Evolutionary conservation across 2,329 filamentous ascomycete species (phyloP), one percentile per base, ranked within the genome.

Genomic region (Zymoseptoria brevis): DNA sequence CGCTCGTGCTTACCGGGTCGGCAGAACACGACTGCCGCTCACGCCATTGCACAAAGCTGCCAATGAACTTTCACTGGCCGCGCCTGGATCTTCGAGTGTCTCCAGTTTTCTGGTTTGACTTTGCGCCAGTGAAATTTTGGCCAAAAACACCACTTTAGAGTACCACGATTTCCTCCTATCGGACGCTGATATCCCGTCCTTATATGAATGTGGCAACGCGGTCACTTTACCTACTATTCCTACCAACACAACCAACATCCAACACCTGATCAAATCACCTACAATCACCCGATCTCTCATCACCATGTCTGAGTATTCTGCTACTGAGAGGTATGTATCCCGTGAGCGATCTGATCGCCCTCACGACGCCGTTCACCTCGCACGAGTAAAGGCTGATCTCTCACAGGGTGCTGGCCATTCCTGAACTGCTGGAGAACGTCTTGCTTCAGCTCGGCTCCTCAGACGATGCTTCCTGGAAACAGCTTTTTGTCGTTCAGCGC

Each of bases 401-500:
- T n/a, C 5, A n/a, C 22, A 53, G 51, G 16, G 51, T 53, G 51
- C 51, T 53, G 22, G 56, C 57, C 50, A 62, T 64, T 3, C 63
- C 64, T 11, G 64, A 66, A 54, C 51, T 66, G n/a, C 59, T 63
- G 50, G 64, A 66, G 45, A 55, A 56, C 26, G 62, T 66, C 24
- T 59, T 66, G 7, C 53, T 62, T 24, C 62, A 66, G 19, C 57
- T 64, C 30, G 61, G 60, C 57, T 55, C 58, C 19, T 45, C 59
- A 16, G 58, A 63, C 29, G 50, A 53, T 9, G 50, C 41, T 48
- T 60, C 55, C 24, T 66, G 64, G 64, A 62, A 57, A 50, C 60
- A 61, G 26, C 60, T 66, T 13, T 66, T 66, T 54, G 56, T 56
- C 45, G 54, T 66, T 8, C 62, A 64, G 22, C 50, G 64, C 49